phyloP scores from a whole-genome alignment of 2,329 filamentous ascomycete species.

The Xylaria sp. region DNA sequence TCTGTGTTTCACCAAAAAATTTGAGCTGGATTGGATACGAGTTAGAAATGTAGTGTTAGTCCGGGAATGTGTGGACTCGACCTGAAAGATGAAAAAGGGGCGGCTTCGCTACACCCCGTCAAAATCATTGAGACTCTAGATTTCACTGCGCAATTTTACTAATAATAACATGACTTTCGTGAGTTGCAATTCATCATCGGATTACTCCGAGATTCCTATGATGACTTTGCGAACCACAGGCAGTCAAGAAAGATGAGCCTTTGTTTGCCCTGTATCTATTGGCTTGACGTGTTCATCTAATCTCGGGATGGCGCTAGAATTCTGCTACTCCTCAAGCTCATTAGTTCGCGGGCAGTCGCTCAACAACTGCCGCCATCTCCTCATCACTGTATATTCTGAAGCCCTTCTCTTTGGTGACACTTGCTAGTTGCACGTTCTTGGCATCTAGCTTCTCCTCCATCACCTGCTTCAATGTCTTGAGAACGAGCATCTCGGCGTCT shows the following conservation, averaged over 20 bases:
- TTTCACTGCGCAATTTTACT: conserved; percentile 7
- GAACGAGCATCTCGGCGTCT: conserved; percentile 88
- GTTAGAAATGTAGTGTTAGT: background rate
- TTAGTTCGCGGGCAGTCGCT: conserved; percentile 67
- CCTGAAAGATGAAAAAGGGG: background rate
- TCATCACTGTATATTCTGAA: conserved; percentile 98
- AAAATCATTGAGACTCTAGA: conserved; percentile 2
- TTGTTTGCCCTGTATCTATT: conserved; percentile 14
- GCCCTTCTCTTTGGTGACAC: conserved; percentile 94
- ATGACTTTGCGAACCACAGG: conserved; percentile 7
- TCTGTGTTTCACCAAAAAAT: background rate
- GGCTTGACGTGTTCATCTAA: conserved; percentile 10
- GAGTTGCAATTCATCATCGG: background rate
- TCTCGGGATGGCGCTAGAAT: conserved; percentile 2
- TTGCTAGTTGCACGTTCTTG: conserved; percentile 97
- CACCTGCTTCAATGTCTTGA: conserved; percentile 98
- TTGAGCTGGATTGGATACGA: background rate
- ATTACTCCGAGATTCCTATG: background rate
- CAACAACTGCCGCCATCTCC: conserved; percentile 92
- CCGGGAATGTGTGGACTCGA: background rate
- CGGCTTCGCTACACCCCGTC: background rate
- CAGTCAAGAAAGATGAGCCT: conserved; percentile 3
- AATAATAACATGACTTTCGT: conserved; percentile 7
- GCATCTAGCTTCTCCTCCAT: conserved; percentile 99
- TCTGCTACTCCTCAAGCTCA: conserved; percentile 2